Evolutionary conservation across 805 yeast genomes (phyloP), one percentile per base, ranked within the genome.

Genomic region (Jamesozyma piceae): DNA sequence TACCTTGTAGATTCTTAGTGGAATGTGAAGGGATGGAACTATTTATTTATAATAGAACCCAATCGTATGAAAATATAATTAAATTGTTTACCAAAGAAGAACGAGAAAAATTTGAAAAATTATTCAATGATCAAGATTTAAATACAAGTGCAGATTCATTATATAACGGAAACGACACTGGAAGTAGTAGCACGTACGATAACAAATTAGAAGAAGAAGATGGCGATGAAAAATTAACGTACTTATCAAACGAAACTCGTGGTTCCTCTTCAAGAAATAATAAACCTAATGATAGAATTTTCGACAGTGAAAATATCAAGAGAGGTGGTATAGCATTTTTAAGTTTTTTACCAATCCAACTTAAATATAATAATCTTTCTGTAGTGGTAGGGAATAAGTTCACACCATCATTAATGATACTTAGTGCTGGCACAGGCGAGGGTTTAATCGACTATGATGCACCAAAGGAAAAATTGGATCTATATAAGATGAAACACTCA

Each of bases 1-100:
- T 77, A 2, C 82, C 83, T 1, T 65, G 80, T 9, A 66, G 87
- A 32, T 71, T 80, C 45, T 51, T 70, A 3, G 55, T 88, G 2
- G 71, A 74, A 18, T 62, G 82, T 9, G 82, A 79, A 40, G 98
- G 98, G 1, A 55, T 85, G 3, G 98, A 92, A 59, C 63, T 83
- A 37, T 92, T 88, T 58, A 65, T 82, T 43, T 90, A 84, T 62
- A 92, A 92, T 61, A 73, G 92, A 54, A 75, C 85, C 0, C 67
- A 66, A 10, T 89, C 95, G 0, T 92, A 83, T 62, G 89, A 85
- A 35, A 71, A 69, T 41, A 73, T 84, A 14, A 51, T 78, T 50
- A 71, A 72, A 18, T 42, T 47, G 30, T 47, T 56, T 40, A 46
- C 62, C 27, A 48, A 46, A 39, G 57, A 52, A 14, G 57, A 54